Conservation (phyloP, 2,329 filamentous ascomycete species). For the Dothistroma septosporum region DNA sequence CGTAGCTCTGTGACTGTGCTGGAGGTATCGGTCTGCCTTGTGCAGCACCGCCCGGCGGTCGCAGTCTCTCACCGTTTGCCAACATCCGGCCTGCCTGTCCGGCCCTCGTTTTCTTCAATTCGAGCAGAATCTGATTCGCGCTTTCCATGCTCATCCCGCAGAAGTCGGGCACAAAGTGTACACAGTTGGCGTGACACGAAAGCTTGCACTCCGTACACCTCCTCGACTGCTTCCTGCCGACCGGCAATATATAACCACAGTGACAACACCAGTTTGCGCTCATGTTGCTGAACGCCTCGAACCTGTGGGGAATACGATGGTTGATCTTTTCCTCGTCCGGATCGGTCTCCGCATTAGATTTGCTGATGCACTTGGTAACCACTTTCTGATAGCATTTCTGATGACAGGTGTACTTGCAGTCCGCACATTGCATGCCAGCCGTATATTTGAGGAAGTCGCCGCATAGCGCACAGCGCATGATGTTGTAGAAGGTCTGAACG, state of each 20-base stretch:
- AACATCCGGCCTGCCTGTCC: conserved; percentile 37
- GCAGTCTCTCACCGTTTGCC: conserved; percentile 50
- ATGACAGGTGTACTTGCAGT: conserved; percentile 99
- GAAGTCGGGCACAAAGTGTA: conserved; percentile 95
- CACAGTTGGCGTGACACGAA: conserved; percentile 85
- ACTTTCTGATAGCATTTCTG: conserved; percentile 95
- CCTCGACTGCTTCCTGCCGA: conserved; percentile 91
- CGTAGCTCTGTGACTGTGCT: conserved; percentile 38
- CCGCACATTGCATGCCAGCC: conserved; percentile 97
- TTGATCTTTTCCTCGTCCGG: conserved; percentile 99
- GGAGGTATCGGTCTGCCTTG: conserved; percentile 45
- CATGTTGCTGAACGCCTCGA: conserved; percentile 94
- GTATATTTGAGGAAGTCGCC: conserved; percentile 98
- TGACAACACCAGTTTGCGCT: conserved; percentile 99
- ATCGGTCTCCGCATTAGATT: conserved; percentile 96
- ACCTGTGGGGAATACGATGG: conserved; percentile 95
- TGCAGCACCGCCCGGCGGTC: conserved; percentile 40
- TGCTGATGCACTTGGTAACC: conserved; percentile 99
- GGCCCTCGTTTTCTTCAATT: conserved; percentile 71
- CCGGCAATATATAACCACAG: conserved; percentile 90
- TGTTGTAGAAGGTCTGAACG: conserved; percentile 98
- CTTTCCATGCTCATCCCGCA: conserved; percentile 99
- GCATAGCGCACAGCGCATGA: conserved; percentile 97
- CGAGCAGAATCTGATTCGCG: conserved; percentile 87
- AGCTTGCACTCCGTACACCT: conserved; percentile 93